phyloP scores from a whole-genome alignment of 257 asterid genomes.

The Penstemon davidsonii region DNA sequence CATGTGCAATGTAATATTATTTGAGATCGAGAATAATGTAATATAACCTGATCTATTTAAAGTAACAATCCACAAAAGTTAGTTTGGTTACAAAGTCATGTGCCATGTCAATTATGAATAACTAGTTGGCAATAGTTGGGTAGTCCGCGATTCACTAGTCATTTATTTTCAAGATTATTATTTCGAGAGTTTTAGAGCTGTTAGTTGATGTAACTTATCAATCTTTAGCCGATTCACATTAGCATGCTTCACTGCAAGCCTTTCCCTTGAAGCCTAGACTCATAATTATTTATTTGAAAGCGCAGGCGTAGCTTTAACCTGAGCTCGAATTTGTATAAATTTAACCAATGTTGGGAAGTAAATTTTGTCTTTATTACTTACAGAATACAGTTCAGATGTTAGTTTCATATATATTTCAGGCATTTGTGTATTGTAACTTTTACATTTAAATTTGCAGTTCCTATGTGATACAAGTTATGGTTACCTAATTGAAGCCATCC shows the following conservation, averaged over 20 bases:
- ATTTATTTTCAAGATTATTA: not conserved
- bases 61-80: not conserved
- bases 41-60: not conserved
- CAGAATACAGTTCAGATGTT: not conserved
- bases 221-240: not conserved
- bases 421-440: not conserved
- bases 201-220: not conserved
- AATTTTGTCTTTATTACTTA: not conserved
- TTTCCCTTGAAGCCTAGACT: not conserved
- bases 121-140: not conserved
- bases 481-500: not conserved
- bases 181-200: not conserved
- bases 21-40: not conserved
- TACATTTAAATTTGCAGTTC: not conserved
- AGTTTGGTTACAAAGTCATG: not conserved
- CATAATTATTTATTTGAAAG: not conserved
- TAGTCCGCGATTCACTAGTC: not conserved
- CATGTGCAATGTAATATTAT: not conserved
- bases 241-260: not conserved
- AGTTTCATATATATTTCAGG: constrained; percentile 1
- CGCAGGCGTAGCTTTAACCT: not conserved
- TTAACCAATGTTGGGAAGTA: not conserved
- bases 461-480: not conserved
- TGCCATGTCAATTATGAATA: not conserved
- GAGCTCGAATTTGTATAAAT: not conserved